Evolutionary conservation across 2,329 filamentous ascomycete species (phyloP), one percentile per base, ranked within the genome.

Genomic region (Monilinia polystroma): DNA sequence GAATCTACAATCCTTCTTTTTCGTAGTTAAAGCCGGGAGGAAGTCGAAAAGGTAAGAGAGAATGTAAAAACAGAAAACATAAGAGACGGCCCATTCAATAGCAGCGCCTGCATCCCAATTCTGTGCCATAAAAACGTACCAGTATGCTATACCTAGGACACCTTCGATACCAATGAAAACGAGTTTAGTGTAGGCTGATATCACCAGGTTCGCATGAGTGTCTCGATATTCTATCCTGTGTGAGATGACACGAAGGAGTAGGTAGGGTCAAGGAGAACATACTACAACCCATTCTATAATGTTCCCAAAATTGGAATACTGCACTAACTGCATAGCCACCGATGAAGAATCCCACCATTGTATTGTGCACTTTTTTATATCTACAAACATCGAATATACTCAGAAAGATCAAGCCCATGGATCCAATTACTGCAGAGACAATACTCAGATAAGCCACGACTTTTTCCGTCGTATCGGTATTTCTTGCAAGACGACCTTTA

Each of bases 41-140:
- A 98, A 86, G 79, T 98, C 94, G 76, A 97, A 83, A 74, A 89
- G 84, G 81, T 95, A 97, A 69, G 90, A 92, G 69, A 93, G 84
- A 69, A 95, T 83, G 79, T 97, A 97, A 75, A 93, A 89, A 66
- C 90, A 90, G 80, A 93, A 97, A 75, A 97, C 82, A 75, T 96
- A 87, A 51, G 92, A 85, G 70, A 97, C 87, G 67, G 86, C 76
- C 85, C 85, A 88, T 80, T 97, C 93, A 45, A 97, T 78, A 63
- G 95, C 80, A 20, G 93, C 94, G 55, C 88, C 91, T 2, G 80
- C 78, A 77, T 94, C 89, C 73, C 83, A 83, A 47, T 82, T 75
- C n/a, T 79, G 82, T 69, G 85, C 87, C 12, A 98, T 85, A n/a
- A 78, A 80, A 51, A 96, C 73, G 76, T 97, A 93, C 73, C 93